phyloP scores from a whole-genome alignment of 1,139 yeast species.

The Yamadazyma pseudoaaseri region DNA sequence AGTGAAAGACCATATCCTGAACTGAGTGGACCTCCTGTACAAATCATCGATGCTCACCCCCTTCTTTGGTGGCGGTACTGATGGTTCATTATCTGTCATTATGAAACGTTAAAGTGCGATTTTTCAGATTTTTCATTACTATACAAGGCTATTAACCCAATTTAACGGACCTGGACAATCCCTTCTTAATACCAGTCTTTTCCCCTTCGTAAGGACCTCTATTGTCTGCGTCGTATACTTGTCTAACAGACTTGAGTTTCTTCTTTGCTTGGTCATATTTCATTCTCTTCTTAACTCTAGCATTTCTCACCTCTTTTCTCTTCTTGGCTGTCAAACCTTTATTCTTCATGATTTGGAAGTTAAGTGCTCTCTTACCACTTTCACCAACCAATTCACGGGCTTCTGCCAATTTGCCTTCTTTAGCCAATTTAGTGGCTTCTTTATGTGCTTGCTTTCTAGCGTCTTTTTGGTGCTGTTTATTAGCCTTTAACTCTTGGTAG shows the following conservation, averaged over 20 bases:
- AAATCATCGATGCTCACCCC: conserved; percentile 70
- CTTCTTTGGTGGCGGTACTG: conserved; percentile 9
- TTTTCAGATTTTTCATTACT: not conserved
- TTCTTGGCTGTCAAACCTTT: conserved; percentile 93
- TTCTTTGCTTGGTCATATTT: conserved; percentile 93
- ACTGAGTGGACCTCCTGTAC: conserved; percentile 85
- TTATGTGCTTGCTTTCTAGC: conserved; percentile 66
- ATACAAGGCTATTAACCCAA: conserved; percentile 36
- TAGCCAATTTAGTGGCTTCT: conserved; percentile 74
- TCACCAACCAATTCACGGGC: conserved; percentile 64
- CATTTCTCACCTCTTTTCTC: conserved; percentile 89
- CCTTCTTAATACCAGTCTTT: conserved; percentile 95
- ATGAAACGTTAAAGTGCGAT: not conserved
- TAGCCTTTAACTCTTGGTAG: conserved; percentile 50
- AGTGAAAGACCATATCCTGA: conserved; percentile 80
- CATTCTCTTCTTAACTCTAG: conserved; percentile 98
- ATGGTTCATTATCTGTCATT: conserved; percentile 2
- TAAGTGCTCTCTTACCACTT: conserved; percentile 91
- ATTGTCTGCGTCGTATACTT: conserved; percentile 71
- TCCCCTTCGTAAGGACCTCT: conserved; percentile 91
- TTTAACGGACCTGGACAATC: conserved; percentile 80
- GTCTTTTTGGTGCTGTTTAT: conserved; percentile 47
- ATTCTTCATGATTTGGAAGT: conserved; percentile 89
- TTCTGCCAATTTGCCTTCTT: conserved; percentile 79
- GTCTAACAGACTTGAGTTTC: conserved; percentile 87